Evolutionary conservation across 495 filamentous ascomycete species (phyloP).

Genomic region (Aspergillus cristatus): DNA sequence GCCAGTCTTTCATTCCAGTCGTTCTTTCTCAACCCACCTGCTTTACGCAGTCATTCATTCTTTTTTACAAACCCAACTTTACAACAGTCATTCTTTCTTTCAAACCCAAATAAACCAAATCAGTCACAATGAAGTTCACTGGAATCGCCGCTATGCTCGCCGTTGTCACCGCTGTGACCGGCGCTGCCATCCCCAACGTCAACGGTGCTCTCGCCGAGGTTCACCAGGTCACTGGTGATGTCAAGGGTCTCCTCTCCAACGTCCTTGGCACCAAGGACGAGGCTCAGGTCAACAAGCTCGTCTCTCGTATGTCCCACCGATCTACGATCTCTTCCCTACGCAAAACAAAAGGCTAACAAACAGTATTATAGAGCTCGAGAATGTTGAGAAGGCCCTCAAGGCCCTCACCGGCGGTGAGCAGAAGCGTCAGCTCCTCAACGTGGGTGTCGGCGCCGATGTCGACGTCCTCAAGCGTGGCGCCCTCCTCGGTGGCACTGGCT

Average conservation of each 20-base stretch:
- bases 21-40: slow-evolving; percentile 11
- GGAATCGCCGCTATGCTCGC: slow-evolving; percentile 20
- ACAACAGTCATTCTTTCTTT: slow-evolving; percentile 5
- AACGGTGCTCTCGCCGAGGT: slow-evolving; percentile 5
- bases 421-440: slow-evolving; percentile 7
- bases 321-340: no score
- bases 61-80: slow-evolving; percentile 6
- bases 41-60: slow-evolving; percentile 14
- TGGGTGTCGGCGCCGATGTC: slow-evolving; percentile 1
- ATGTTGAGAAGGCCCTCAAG: slow-evolving; percentile 4
- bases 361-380: slow-evolving; percentile 3
- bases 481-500: slow-evolving; percentile 1
- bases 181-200: slow-evolving; percentile 14
- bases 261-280: slow-evolving; percentile 2
- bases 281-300: no score
- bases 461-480: slow-evolving; percentile 6
- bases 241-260: slow-evolving; percentile 4
- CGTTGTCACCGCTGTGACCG: slow-evolving; percentile 15
- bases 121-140: slow-evolving; percentile 33
- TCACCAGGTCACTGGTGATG: slow-evolving; percentile 4
- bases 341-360: no score
- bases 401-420: slow-evolving; percentile 2
- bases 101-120: neutral
- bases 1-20: slow-evolving; percentile 16
- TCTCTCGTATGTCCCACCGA: no score